Base-by-base conservation (phyloP, 1,284 basidiomycete genomes). In the Ganoderma boninense region DNA sequence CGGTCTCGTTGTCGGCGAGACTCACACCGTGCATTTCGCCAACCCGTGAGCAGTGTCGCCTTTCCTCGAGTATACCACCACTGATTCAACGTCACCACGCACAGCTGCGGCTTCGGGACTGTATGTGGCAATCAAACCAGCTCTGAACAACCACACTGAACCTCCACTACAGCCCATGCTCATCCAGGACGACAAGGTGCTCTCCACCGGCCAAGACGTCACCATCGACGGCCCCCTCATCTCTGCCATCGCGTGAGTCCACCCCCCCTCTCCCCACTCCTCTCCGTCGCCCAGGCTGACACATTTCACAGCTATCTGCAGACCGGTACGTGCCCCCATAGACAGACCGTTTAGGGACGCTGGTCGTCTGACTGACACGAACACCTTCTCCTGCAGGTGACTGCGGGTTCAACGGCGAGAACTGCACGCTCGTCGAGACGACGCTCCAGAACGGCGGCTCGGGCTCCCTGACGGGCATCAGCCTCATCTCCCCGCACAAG, bases 401-500 rank as follows among this genome's bases (percentile, higher is more conserved):
- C 11, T 87, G 86, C 69, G 59, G 66, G 2, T 69, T 77, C 68
- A 87, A 87, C 65, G 86, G 84, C 60, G 86, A 87, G 74, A 67
- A 78, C 5, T 87, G 86, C 65, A 72, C 80, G 1, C 74, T 84
- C 38, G 10, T 87, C 29, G 86, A 87, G 76, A 83, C 79, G 77
- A 86, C 82, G 40, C 77, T 87, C 66, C 77, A 76, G 66, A 84
- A 87, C 74, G 81, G 77, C 4, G 85, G 85, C 4, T 79, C 82
- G 69, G 85, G 85, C 11, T 84, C 84, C 7, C 82, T 80, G 54
- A 74, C 78, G 16, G 86, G 87, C 70, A 78, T 87, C 62, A 85
- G 84, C 69, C 77, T 87, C 71, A 86, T 87, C 56, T 0, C 73
- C 1, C 83, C 84, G 16, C 82, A 83, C 70, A 75, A 74, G 4